phyloP scores from a whole-genome alignment of 2,329 filamentous ascomycete genomes.

The Rhexocercosporidium sp. region DNA sequence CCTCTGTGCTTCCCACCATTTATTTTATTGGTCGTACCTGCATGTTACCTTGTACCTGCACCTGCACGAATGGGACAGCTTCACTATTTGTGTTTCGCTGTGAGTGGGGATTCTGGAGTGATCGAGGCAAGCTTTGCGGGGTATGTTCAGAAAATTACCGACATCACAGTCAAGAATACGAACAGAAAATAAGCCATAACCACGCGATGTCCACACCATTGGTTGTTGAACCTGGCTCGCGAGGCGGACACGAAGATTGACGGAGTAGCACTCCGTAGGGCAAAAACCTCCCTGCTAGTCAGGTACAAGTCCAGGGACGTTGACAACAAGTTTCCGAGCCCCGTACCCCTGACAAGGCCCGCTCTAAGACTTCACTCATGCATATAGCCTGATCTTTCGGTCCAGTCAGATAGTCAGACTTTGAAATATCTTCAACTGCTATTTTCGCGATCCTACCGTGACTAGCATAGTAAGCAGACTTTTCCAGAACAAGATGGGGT shows the following conservation, averaged over 20 bases:
- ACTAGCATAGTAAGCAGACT: background rate
- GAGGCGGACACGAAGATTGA: background rate
- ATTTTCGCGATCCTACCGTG: background rate
- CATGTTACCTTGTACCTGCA: background rate
- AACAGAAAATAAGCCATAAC: background rate
- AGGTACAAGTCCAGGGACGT: background rate
- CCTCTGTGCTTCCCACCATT: background rate
- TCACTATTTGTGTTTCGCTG: background rate
- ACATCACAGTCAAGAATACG: background rate
- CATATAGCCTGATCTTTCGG: background rate
- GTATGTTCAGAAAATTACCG: background rate
- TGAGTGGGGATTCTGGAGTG: background rate
- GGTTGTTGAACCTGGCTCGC: background rate
- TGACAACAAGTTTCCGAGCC: background rate
- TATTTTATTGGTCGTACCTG: background rate
- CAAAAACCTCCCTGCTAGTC: background rate
- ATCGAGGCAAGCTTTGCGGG: background rate
- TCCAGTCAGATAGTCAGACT: background rate
- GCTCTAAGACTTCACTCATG: background rate
- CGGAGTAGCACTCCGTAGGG: background rate
- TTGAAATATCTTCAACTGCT: background rate
- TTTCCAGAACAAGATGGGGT: background rate
- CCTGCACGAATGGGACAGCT: background rate
- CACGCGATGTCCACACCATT: slow-evolving; percentile 3
- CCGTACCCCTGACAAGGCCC: background rate